Conservation (phyloP, 768 basidiomycete genomes). For the Stropharia rugosoannulata region DNA sequence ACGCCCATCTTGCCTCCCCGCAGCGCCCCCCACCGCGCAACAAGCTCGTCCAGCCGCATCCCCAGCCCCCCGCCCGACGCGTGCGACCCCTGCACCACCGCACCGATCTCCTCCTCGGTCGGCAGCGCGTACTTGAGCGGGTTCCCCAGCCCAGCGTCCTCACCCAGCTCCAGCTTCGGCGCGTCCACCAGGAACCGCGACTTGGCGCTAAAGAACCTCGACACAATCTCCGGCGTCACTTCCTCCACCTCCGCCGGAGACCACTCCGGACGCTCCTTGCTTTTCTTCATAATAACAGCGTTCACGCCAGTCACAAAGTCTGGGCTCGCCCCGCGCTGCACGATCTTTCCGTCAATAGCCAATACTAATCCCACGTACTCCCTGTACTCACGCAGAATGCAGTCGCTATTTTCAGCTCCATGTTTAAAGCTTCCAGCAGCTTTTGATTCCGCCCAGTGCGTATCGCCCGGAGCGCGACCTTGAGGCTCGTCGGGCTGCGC, state of each 20-base stretch:
- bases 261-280: conserved; percentile 63
- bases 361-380: conserved; percentile 12
- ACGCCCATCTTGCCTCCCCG: conserved; percentile 60
- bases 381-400: conserved; percentile 78
- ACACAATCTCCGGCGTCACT: conserved; percentile 55
- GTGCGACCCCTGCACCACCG: conserved; percentile 64
- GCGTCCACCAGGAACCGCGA: conserved; percentile 47
- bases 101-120: conserved; percentile 70
- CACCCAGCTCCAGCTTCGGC: conserved; percentile 44
- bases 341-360: conserved; percentile 16
- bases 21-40: conserved; percentile 50
- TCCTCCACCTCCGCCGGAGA: conserved; percentile 60
- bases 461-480: conserved; percentile 82
- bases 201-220: conserved; percentile 63
- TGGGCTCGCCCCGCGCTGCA: conserved; percentile 69
- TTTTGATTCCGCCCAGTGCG: conserved; percentile 64
- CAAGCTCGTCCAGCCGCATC: conserved; percentile 60
- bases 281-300: conserved; percentile 53
- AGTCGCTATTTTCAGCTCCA: conserved; percentile 86
- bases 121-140: conserved; percentile 63
- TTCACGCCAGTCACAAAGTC: conserved; percentile 87
- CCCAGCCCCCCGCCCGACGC: conserved; percentile 60
- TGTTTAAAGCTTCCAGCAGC: conserved; percentile 68
- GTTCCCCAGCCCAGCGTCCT: conserved; percentile 24
- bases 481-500: conserved; percentile 90